Evolutionary conservation across 495 filamentous ascomycete genomes (phyloP).

Genomic region (Neurospora africana): DNA sequence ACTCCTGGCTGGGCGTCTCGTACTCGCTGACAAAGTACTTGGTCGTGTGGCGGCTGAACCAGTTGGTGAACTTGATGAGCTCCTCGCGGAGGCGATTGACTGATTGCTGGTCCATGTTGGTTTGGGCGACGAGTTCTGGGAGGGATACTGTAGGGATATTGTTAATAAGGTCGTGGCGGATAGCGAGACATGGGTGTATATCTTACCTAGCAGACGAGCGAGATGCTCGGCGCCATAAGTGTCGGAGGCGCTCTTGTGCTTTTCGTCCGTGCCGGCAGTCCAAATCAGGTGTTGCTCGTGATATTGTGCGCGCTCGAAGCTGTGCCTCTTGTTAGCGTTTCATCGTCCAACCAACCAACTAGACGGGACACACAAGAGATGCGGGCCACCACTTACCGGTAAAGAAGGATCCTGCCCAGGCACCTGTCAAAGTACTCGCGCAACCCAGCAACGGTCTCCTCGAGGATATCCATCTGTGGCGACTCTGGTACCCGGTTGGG

Average conservation of each 20-base stretch:
- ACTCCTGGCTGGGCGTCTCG: constrained; percentile 45
- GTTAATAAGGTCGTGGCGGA: constrained; percentile 8
- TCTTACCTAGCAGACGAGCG: constrained; percentile 70
- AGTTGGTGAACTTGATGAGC: constrained; percentile 65
- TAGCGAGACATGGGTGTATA: not conserved
- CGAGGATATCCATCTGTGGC: constrained; percentile 72
- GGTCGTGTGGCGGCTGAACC: constrained; percentile 62
- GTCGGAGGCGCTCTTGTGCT: constrained; percentile 57
- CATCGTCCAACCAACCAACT: not conserved
- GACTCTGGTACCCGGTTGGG: constrained; percentile 51
- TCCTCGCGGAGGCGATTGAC: constrained; percentile 82
- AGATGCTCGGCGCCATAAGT: constrained; percentile 94
- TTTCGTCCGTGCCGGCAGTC: constrained; percentile 42
- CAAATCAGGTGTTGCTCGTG: constrained; percentile 56
- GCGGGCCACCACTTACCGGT: constrained; percentile 40
- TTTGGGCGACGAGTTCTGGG: constrained; percentile 90
- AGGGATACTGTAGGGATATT: constrained; percentile 53
- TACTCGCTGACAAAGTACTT: constrained; percentile 73
- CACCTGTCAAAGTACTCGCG: constrained; percentile 86
- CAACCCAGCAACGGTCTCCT: constrained; percentile 74
- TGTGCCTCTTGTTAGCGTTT: constrained; percentile 11
- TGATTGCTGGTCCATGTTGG: constrained; percentile 90
- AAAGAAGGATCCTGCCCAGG: constrained; percentile 78
- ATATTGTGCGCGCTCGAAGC: constrained; percentile 82
- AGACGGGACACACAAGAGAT: not conserved